A percentile compares a stretch with the other conserved stretches of the same genome.
These are phyloP conservation scores for Coleophoma crateriformis DNA, from an alignment of 2,329 filamentous ascomycete genomes.

Conservation along the genomic window DNA sequence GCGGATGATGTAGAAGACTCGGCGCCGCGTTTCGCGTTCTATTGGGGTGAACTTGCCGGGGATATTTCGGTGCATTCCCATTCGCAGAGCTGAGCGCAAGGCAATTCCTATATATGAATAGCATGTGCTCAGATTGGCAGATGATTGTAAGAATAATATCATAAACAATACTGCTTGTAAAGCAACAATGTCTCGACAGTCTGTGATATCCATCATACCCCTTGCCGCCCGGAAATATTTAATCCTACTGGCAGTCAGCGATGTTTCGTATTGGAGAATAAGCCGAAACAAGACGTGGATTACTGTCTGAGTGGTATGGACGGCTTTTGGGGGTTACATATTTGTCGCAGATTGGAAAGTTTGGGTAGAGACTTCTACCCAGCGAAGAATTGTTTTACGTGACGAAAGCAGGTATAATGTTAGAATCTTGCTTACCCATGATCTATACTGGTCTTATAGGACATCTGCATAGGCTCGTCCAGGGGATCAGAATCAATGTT, in stretches of 20 bases:
- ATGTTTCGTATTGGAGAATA: too few species aligned
- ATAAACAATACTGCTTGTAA: constrained; percentile 74
- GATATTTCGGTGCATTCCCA: constrained; percentile 72
- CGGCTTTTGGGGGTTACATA: too few species aligned
- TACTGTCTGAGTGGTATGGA: too few species aligned
- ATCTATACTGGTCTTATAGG: constrained; percentile 46
- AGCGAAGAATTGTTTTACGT: too few species aligned
- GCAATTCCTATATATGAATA: constrained; percentile 79
- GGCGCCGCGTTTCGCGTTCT: constrained; percentile 56
- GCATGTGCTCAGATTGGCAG: constrained; percentile 72
- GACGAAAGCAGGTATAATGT: too few species aligned
- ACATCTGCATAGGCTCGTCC: constrained; percentile 35
- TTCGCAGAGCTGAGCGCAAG: constrained; percentile 66
- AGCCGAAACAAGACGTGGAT: too few species aligned
- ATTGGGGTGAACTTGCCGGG: constrained; percentile 56
- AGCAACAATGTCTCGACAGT: constrained; percentile 68
- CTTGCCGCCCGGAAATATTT: constrained; percentile 70
- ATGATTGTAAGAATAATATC: constrained; percentile 75
- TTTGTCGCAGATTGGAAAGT: too few species aligned
- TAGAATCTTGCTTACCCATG: constrained; percentile 43
- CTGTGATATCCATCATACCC: constrained; percentile 58
- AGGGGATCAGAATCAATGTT: constrained; percentile 46
- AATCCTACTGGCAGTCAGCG: constrained; percentile 39
- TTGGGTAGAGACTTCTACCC: too few species aligned
- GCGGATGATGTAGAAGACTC: constrained; percentile 62